A percentile compares a stretch with the other conserved stretches of the same genome.
These are phyloP conservation scores for Aureobasidium melanogenum DNA, from an alignment of 2,329 filamentous ascomycete species.

Conservation along the genomic window DNA sequence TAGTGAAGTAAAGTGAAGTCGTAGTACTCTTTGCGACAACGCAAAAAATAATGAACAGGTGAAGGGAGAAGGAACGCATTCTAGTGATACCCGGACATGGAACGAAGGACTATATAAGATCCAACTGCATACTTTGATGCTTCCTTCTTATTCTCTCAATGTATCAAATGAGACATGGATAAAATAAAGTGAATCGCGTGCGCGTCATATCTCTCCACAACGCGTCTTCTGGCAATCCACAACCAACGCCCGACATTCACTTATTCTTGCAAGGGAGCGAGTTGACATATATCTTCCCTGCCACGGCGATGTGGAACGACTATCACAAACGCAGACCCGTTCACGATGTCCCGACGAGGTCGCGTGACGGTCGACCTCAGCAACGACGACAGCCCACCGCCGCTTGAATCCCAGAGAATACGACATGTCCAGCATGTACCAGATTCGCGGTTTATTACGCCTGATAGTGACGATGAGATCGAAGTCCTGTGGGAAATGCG, in stretches of 20 bases:
- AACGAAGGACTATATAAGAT: neutral
- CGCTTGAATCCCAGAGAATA: neutral
- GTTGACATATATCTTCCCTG: neutral
- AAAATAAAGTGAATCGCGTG: constrained; percentile 1
- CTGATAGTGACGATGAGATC: neutral
- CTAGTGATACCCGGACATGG: neutral
- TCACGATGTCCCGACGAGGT: neutral
- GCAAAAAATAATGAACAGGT: neutral
- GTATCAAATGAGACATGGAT: neutral
- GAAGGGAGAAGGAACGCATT: neutral
- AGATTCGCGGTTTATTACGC: neutral
- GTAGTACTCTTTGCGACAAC: neutral
- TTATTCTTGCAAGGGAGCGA: neutral
- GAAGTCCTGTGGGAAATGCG: neutral
- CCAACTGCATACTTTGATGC: too few species aligned
- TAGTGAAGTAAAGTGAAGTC: neutral
- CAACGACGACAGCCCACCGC: neutral
- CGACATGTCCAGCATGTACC: neutral
- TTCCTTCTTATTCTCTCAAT: neutral
- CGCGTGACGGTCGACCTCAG: neutral
- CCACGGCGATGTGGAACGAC: neutral
- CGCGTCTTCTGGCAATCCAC: neutral
- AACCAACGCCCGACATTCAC: neutral
- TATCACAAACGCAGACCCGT: neutral
- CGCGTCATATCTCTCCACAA: constrained; percentile 4